These are phyloP conservation scores for Fragaria vesca DNA, from an alignment of 306 rosid genomes.

Conservation along the genomic window DNA sequence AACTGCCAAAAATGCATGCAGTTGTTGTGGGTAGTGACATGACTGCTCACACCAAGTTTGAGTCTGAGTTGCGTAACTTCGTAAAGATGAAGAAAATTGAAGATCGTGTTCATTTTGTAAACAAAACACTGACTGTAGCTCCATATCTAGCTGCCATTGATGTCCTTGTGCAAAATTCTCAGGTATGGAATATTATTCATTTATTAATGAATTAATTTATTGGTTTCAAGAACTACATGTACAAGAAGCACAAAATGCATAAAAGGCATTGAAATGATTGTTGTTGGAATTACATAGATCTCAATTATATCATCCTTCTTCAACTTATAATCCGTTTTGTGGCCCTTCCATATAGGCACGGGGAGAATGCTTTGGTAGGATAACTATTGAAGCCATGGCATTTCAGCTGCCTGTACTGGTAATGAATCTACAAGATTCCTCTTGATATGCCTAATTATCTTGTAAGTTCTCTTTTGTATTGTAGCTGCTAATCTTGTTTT, in stretches of 20 bases:
- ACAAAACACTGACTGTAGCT: conserved; percentile 88
- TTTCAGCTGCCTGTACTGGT: conserved; percentile 88
- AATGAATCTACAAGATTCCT: conserved; percentile 14
- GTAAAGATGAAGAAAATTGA: conserved; percentile 64
- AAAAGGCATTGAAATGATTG: not conserved
- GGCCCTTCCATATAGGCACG: conserved; percentile 42
- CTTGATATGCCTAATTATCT: not conserved
- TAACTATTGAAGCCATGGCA: conserved; percentile 86
- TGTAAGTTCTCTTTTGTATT: not conserved
- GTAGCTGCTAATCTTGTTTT: not conserved
- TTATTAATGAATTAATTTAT: not conserved
- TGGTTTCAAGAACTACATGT: not conserved
- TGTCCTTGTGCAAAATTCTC: conserved; percentile 95
- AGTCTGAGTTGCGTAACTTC: conserved; percentile 69
- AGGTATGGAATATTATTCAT: conserved; percentile 44
- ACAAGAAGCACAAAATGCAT: not conserved
- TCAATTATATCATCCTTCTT: not conserved
- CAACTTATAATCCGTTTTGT: not conserved
- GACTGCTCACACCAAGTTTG: conserved; percentile 75
- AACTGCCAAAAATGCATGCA: conserved; percentile 84
- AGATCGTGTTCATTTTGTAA: conserved; percentile 85
- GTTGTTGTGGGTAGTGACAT: conserved; percentile 91
- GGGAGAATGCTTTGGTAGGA: conserved; percentile 89
- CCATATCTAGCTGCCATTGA: conserved; percentile 94
- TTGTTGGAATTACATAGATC: conserved; percentile 1